phyloP scores from a whole-genome alignment of 495 filamentous ascomycete genomes.

The Aspergillus carlsbadensis region DNA sequence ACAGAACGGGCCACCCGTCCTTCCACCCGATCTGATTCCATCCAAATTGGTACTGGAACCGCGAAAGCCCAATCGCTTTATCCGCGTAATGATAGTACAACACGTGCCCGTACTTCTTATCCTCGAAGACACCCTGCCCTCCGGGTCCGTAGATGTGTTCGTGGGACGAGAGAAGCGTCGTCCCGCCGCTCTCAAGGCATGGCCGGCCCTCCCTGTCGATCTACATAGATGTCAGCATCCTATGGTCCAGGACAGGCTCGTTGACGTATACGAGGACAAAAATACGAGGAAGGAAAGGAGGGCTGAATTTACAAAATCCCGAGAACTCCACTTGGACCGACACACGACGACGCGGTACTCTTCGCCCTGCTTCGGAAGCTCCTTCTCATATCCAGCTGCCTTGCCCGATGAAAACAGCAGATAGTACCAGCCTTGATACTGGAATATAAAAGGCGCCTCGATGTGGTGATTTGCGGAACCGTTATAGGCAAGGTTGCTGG shows the following conservation, averaged over 20 bases:
- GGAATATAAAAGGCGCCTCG: conserved; percentile 60
- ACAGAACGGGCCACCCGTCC: conserved; percentile 55
- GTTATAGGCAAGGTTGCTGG: conserved; percentile 57
- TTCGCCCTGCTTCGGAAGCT: conserved; percentile 49
- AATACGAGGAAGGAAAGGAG: neutral
- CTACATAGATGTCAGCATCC: conserved; percentile 19
- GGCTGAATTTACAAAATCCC: conserved; percentile 53
- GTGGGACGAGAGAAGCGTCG: conserved; percentile 58
- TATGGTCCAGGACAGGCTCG: too few relatives aligned
- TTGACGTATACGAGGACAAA: too few relatives aligned
- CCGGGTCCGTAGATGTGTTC: conserved; percentile 68
- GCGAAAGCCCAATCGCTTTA: conserved; percentile 52
- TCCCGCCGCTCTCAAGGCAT: conserved; percentile 63
- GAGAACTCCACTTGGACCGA: conserved; percentile 49
- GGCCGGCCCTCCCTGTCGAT: conserved; percentile 55
- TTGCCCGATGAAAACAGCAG: conserved; percentile 62
- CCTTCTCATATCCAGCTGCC: conserved; percentile 56
- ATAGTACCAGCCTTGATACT: conserved; percentile 59
- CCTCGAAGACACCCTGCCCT: conserved; percentile 56
- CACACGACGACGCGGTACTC: conserved; percentile 71
- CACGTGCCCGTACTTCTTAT: conserved; percentile 46
- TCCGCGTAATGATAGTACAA: conserved; percentile 73
- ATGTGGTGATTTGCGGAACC: conserved; percentile 48
- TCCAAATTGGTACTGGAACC: conserved; percentile 57
- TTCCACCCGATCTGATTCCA: conserved; percentile 62